These are phyloP conservation scores for Danielia oregonensis DNA, from an alignment of 805 yeast species.

Conservation along the genomic window DNA sequence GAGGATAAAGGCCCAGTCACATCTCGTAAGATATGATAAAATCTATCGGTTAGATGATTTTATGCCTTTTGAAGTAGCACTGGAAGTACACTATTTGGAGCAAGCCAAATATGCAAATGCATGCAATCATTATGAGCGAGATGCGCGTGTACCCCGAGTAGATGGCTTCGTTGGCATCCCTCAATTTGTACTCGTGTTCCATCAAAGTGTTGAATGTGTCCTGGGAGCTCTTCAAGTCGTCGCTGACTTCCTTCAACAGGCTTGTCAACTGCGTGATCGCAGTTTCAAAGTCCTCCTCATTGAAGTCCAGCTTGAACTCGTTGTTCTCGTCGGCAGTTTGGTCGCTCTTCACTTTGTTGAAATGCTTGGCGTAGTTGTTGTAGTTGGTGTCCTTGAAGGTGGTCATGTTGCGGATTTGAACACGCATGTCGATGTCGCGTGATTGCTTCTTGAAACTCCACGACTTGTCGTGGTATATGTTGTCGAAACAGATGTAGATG, in stretches of 20 bases:
- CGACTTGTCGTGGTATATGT: conserved; percentile 37
- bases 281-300: conserved; percentile 31
- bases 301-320: conserved; percentile 16
- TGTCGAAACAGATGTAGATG: conserved; percentile 41
- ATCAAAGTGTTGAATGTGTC: conserved; percentile 23
- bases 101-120: conserved; percentile 28
- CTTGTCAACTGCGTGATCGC: conserved; percentile 26
- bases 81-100: conserved; percentile 29
- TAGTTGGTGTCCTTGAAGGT: conserved; percentile 34
- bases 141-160: conserved; percentile 29
- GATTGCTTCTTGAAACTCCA: conserved; percentile 37
- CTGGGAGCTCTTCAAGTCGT: conserved; percentile 28
- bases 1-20: no score
- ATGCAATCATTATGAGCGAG: conserved; percentile 23
- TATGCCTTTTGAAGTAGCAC: conserved; percentile 27
- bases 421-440: conserved; percentile 31
- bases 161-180: conserved; percentile 39
- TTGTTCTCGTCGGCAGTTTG: conserved; percentile 6
- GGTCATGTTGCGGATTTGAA: conserved; percentile 34
- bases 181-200: conserved; percentile 29
- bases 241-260: conserved; percentile 29
- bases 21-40: no score
- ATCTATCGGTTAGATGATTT: no score
- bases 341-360: conserved; percentile 17
- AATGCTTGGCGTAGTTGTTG: conserved; percentile 32